Conservation (phyloP, 164 flowering plant genomes). For the Macadamia tetraphylla region DNA sequence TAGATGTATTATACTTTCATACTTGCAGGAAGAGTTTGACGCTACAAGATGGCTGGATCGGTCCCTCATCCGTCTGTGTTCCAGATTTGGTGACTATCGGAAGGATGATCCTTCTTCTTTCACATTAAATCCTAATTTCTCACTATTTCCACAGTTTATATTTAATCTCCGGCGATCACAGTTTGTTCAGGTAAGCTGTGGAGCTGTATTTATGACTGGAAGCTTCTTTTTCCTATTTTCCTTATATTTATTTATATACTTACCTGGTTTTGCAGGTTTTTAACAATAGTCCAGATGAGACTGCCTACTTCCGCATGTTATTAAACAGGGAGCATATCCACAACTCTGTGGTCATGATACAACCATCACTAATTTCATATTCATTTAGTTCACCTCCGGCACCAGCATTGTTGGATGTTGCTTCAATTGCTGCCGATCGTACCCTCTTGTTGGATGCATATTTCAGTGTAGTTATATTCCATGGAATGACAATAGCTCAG, state of each 20-base stretch:
- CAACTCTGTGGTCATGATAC: slow-evolving; percentile 94
- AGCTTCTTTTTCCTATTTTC: background rate
- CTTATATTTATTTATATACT: slow-evolving; percentile 1
- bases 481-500: slow-evolving; percentile 95
- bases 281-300: slow-evolving; percentile 98
- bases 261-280: slow-evolving; percentile 55
- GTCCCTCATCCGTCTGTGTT: slow-evolving; percentile 80
- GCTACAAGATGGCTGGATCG: slow-evolving; percentile 96
- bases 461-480: slow-evolving; percentile 88
- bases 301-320: slow-evolving; percentile 94
- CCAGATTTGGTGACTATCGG: slow-evolving; percentile 92
- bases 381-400: slow-evolving; percentile 64
- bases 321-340: slow-evolving; percentile 72
- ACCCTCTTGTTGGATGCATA: slow-evolving; percentile 85
- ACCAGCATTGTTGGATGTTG: slow-evolving; percentile 88
- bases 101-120: slow-evolving; percentile 95
- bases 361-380: slow-evolving; percentile 85
- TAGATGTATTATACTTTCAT: slow-evolving; percentile 1
- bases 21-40: slow-evolving; percentile 82
- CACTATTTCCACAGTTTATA: slow-evolving; percentile 92
- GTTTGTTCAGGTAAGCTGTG: slow-evolving; percentile 77
- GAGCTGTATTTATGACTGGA: background rate
- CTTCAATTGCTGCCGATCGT: slow-evolving; percentile 79
- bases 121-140: slow-evolving; percentile 74
- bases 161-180: slow-evolving; percentile 96